Base-by-base conservation (phyloP, 352 stramenopile species). In the Thalassiosira pacifica region DNA sequence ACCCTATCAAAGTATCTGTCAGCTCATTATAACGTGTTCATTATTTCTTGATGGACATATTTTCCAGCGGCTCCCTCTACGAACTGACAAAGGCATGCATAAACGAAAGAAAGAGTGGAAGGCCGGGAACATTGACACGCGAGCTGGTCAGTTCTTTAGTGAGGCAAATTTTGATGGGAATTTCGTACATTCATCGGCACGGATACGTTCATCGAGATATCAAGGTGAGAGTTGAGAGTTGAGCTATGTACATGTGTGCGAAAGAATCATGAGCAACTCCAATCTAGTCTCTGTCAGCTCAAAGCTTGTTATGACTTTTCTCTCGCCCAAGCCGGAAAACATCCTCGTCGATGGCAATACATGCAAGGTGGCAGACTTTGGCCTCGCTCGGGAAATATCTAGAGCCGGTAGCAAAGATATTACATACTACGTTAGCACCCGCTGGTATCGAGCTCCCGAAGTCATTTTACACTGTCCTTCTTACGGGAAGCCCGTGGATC, bases 201-300 rank as follows among this genome's bases (percentile, higher is more conserved):
- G 98, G 97, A 82, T 99, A 98, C 85, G 99, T 99, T 82, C 98
- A 99, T 89, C 95, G 98, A 60, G 98, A 99, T 86, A 98, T 99
- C 70, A 99, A 94, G 79, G 83, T 89, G 34, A 84, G 88, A 84
- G 34, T 42, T 42, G 34, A 10, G 34, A 10, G 19, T 5, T 34
- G 59, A 42, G 10, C 34, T 42, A 42, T 42, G 34, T 42, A 42
- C 34, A n/a, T n/a, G n/a, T n/a, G n/a, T n/a, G n/a, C n/a, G n/a
- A n/a, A n/a, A 48, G 6, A 48, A 48, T 48, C 6, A 13, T 13
- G 37, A 48, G 37, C 37, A 48, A 48, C 10, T 57, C n/a, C 45
- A 13, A 57, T 13, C 6, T 18, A 5, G n/a, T 57, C 10, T 22
- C 16, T n/a, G 45, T 22, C 19, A 24, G 19, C 45, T 57, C 60